These are phyloP conservation scores for Beta lomatogona DNA, from an alignment of 179 eudicot genomes.

Conservation along the genomic window DNA sequence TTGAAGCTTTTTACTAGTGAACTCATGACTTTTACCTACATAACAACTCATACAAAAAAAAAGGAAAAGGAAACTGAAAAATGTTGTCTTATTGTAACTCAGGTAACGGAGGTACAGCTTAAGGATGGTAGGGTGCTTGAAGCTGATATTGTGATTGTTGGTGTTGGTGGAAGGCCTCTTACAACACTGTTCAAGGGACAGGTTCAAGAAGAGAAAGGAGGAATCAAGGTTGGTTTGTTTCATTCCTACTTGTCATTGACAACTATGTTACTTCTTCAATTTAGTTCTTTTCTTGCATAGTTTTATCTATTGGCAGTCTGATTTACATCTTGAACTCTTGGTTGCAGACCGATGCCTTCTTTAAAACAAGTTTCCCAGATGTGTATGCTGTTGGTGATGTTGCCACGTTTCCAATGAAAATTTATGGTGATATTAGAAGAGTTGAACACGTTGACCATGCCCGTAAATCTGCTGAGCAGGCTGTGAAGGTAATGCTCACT, in stretches of 20 bases:
- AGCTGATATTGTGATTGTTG: conserved; percentile 96
- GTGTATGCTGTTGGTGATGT: conserved; percentile 99
- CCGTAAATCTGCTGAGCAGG: conserved; percentile 99
- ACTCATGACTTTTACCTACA: background rate
- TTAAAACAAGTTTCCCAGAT: conserved; percentile 78
- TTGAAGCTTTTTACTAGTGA: background rate
- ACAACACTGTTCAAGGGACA: conserved; percentile 84
- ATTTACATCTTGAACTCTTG: background rate
- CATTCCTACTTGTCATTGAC: background rate
- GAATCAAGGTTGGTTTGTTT: conserved; percentile 71
- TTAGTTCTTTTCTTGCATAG: background rate
- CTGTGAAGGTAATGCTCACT: conserved; percentile 69
- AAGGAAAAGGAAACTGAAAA: background rate
- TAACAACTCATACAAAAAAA: background rate
- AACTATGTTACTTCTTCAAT: background rate
- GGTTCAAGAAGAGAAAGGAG: conserved; percentile 94
- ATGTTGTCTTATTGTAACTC: conserved; percentile 15
- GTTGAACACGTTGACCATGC: conserved; percentile 98
- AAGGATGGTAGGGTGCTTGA: conserved; percentile 90
- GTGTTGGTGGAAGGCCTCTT: conserved; percentile 96
- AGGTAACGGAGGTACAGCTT: conserved; percentile 86
- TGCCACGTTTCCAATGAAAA: conserved; percentile 94
- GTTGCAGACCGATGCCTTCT: conserved; percentile 91
- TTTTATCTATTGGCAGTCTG: background rate
- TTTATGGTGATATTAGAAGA: conserved; percentile 81